Evolutionary conservation across 2,329 filamentous ascomycete species (phyloP).

Genomic region (Penicillium rolfsii): DNA sequence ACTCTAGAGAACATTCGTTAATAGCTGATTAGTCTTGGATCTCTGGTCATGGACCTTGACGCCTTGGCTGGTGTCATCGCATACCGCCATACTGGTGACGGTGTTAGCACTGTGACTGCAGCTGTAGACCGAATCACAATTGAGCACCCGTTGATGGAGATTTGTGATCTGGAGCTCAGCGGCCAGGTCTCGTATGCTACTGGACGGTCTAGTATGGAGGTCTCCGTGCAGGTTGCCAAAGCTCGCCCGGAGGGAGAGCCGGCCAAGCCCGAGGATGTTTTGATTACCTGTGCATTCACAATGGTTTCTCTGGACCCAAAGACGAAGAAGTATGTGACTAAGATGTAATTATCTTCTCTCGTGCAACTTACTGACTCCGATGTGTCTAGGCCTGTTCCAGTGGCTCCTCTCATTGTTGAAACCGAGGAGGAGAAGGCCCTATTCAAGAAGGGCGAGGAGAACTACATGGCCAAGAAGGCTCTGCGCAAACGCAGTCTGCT

Average conservation of each 20-base stretch:
- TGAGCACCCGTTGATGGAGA: conserved; percentile 72
- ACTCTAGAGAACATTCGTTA: conserved; percentile 21
- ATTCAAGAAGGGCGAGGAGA: conserved; percentile 66
- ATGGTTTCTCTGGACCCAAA: conserved; percentile 74
- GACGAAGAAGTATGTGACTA: conserved; percentile 60
- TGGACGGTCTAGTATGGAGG: conserved; percentile 72
- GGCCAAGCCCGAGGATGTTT: conserved; percentile 61
- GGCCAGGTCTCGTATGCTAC: conserved; percentile 72
- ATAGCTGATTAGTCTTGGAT: conserved; percentile 59
- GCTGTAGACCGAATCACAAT: conserved; percentile 68
- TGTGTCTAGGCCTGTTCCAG: conserved; percentile 58
- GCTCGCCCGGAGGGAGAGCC: conserved; percentile 62
- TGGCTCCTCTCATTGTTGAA: conserved; percentile 64
- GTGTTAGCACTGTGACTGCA: conserved; percentile 66
- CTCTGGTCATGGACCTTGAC: conserved; percentile 79
- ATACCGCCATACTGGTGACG: conserved; percentile 70
- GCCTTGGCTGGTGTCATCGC: conserved; percentile 76
- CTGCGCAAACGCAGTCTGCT: conserved; percentile 63
- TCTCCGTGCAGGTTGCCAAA: conserved; percentile 73
- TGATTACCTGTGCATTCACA: conserved; percentile 74
- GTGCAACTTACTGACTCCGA: conserved; percentile 11
- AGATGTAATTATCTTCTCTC: too few relatives aligned
- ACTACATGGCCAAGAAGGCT: conserved; percentile 69
- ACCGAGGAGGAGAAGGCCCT: conserved; percentile 67
- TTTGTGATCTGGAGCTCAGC: conserved; percentile 76